These are phyloP conservation scores for Dicorynia guianensis DNA, from an alignment of 306 rosid genomes.

Conservation along the genomic window DNA sequence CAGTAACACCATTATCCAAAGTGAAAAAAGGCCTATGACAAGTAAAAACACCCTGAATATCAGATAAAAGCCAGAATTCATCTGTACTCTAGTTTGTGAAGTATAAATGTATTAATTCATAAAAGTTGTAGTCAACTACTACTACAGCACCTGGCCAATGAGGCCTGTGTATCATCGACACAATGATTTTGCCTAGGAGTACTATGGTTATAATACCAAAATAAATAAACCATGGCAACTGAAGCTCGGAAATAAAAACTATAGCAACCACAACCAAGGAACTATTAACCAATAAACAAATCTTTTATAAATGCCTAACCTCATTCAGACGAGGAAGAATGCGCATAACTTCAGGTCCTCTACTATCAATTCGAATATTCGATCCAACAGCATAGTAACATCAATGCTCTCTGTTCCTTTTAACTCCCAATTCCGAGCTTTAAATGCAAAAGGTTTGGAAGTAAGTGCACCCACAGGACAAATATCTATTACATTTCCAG, in stretches of 20 bases:
- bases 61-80: conserved; percentile 13
- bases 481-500: conserved; percentile 97
- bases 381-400: conserved; percentile 98
- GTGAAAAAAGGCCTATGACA: neutral
- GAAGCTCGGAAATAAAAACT: neutral
- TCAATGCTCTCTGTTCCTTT: conserved; percentile 96
- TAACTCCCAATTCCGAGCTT: conserved; percentile 97
- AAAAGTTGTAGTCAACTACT: too few relatives aligned
- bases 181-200: conserved; percentile 18
- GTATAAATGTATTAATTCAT: neutral
- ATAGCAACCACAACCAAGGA: conserved; percentile 15
- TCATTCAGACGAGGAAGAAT: conserved; percentile 92
- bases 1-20: conserved; percentile 1
- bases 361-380: conserved; percentile 94
- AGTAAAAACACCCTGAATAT: neutral
- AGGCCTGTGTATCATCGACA: neutral
- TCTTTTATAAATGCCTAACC: conserved; percentile 56
- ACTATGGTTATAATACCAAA: neutral
- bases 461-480: conserved; percentile 99
- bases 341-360: conserved; percentile 98
- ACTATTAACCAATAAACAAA: conserved; percentile 25
- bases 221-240: neutral
- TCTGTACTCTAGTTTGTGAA: conserved; percentile 1
- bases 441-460: conserved; percentile 97
- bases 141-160: too few relatives aligned